These are phyloP conservation scores for Xylaria palmicola DNA, from an alignment of 495 filamentous ascomycete genomes.

Conservation along the genomic window DNA sequence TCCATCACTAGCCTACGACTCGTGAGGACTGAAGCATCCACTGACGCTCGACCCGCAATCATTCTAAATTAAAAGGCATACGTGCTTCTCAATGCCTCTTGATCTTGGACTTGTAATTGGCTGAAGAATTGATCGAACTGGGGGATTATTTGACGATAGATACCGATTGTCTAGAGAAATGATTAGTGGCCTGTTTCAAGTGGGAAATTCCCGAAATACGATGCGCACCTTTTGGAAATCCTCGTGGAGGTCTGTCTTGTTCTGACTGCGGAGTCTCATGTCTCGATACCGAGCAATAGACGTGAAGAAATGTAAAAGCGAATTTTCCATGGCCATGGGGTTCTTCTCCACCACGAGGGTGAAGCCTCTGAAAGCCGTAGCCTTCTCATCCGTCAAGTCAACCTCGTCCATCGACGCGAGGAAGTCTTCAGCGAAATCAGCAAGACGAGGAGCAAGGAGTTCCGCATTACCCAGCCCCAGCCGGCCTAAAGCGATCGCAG, in stretches of 20 bases:
- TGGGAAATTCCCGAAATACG: not conserved
- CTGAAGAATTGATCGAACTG: slow-evolving; percentile 77
- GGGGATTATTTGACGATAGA: slow-evolving; percentile 83
- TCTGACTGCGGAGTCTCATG: slow-evolving; percentile 43
- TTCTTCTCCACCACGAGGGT: slow-evolving; percentile 80
- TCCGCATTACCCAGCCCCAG: slow-evolving; percentile 81
- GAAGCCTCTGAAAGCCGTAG: slow-evolving; percentile 88
- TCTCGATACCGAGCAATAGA: slow-evolving; percentile 77
- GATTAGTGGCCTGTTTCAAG: slow-evolving; percentile 15
- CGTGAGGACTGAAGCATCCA: not conserved
- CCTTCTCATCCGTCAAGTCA: slow-evolving; percentile 90
- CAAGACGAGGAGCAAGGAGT: slow-evolving; percentile 76
- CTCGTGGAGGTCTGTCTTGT: slow-evolving; percentile 47
- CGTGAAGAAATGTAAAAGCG: slow-evolving; percentile 77
- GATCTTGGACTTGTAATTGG: slow-evolving; percentile 62
- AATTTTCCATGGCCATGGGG: slow-evolving; percentile 87
- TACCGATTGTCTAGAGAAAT: slow-evolving; percentile 64
- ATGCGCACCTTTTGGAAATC: slow-evolving; percentile 46
- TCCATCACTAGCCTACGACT: no score
- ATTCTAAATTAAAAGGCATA: slow-evolving; percentile 22
- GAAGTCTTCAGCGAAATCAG: slow-evolving; percentile 77
- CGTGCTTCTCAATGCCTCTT: slow-evolving; percentile 47
- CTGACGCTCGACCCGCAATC: not conserved
- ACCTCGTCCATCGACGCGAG: slow-evolving; percentile 79
- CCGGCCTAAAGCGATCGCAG: slow-evolving; percentile 87